phyloP scores from a whole-genome alignment of 192 early-diverging fungal genomes.

The Phlyctochytrium bullatum region DNA sequence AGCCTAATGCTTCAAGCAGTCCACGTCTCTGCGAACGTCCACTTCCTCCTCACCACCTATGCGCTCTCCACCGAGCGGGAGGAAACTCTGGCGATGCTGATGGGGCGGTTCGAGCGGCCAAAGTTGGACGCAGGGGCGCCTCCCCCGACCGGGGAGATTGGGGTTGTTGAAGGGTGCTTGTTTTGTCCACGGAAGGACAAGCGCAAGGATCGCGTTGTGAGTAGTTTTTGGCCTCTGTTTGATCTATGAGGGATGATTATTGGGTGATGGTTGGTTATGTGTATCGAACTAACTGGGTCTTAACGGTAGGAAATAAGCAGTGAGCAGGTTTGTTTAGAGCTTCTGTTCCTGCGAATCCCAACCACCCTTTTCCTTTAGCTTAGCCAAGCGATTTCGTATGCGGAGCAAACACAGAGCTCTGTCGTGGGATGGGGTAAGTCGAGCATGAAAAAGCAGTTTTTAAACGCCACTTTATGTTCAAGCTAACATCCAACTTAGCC shows the following conservation, averaged over 20 bases:
- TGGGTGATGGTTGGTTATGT: too few species aligned
- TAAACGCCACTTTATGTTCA: neutral
- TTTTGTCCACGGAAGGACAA: constrained; percentile 47
- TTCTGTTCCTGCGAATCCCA: too few species aligned
- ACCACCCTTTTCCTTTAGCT: too few species aligned
- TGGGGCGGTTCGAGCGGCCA: constrained; percentile 20
- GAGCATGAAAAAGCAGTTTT: neutral
- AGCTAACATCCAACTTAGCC: constrained; percentile 11
- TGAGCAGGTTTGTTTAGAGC: constrained; percentile 24
- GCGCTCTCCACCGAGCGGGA: constrained; percentile 39
- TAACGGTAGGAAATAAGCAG: constrained; percentile 26
- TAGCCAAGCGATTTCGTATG: constrained; percentile 34
- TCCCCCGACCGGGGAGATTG: neutral
- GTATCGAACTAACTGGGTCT: too few species aligned
- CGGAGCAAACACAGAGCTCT: constrained; percentile 22
- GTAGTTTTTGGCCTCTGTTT: neutral
- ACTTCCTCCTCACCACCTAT: constrained; percentile 17
- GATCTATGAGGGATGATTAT: neutral
- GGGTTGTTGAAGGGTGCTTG: constrained; percentile 28
- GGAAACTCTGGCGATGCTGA: constrained; percentile 38
- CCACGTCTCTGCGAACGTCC: constrained; percentile 17
- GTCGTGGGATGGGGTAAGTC: constrained; percentile 45
- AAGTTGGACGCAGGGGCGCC: constrained; percentile 11
- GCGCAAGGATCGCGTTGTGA: constrained; percentile 43
- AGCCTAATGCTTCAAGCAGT: too few species aligned